Percentiles rank a stretch among this genome's conserved stretches.
Evolutionary conservation across 1,284 basidiomycete genomes (phyloP).

Genomic region (Naganishia sp.): DNA sequence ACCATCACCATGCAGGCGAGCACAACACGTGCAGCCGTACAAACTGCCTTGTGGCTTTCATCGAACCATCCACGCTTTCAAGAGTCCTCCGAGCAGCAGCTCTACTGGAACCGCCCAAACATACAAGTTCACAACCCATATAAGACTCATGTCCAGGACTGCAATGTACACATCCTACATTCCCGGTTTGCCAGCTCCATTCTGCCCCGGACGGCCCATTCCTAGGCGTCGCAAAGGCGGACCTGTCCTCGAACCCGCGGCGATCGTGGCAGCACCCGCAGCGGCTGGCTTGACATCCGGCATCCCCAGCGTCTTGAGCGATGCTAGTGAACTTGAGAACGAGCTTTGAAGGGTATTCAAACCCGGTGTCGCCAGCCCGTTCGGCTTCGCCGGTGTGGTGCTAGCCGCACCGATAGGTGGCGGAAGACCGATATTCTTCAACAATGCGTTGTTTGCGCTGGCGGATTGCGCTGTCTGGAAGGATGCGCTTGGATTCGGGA

Average conservation of each 20-base stretch:
- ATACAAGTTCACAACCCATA: background rate
- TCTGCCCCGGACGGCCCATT: slow-evolving; percentile 50
- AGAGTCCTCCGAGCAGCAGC: no score
- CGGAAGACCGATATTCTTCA: slow-evolving; percentile 43
- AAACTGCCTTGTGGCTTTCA: no score
- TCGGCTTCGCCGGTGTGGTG: slow-evolving; percentile 4
- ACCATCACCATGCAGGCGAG: no score
- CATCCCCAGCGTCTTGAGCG: slow-evolving; percentile 37
- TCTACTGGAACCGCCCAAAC: no score
- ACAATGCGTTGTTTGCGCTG: slow-evolving; percentile 36
- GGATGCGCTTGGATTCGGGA: slow-evolving; percentile 35
- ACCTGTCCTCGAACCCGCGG: slow-evolving; percentile 33
- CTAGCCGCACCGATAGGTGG: slow-evolving; percentile 33
- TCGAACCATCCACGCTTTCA: no score
- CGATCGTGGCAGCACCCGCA: slow-evolving; percentile 25
- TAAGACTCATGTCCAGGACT: background rate
- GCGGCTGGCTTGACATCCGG: slow-evolving; percentile 34
- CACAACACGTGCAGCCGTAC: no score
- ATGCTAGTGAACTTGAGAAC: slow-evolving; percentile 34
- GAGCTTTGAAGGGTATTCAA: slow-evolving; percentile 35
- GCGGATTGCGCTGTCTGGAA: slow-evolving; percentile 38
- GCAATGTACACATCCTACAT: background rate
- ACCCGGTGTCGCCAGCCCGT: slow-evolving; percentile 18
- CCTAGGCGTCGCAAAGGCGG: slow-evolving; percentile 49
- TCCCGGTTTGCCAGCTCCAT: slow-evolving; percentile 41